These are phyloP conservation scores for Elsinoe necatrix DNA, from an alignment of 2,329 filamentous ascomycete genomes.

Conservation along the genomic window DNA sequence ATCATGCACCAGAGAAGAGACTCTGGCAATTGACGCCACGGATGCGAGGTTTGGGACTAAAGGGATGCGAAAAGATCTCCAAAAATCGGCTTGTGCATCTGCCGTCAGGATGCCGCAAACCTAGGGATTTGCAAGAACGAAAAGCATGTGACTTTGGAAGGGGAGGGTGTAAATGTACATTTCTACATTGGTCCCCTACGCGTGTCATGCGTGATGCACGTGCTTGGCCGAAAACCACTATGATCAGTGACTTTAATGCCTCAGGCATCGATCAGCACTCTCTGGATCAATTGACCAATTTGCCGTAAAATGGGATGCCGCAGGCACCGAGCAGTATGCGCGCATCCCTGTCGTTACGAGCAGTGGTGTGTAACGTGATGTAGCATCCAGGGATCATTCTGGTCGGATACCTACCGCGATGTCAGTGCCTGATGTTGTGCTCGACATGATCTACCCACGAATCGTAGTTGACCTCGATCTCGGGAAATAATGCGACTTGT, in stretches of 20 bases:
- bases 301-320: conserved; percentile 75
- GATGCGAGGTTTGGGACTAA: neutral
- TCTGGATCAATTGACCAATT: conserved; percentile 46
- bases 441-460: conserved; percentile 49
- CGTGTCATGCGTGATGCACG: neutral
- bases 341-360: conserved; percentile 76
- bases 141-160: neutral
- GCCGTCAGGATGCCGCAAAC: neutral
- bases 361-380: conserved; percentile 75
- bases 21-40: neutral
- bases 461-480: conserved; percentile 91
- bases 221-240: neutral
- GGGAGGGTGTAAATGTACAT: neutral
- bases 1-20: neutral
- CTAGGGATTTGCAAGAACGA: neutral
- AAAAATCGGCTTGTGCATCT: neutral
- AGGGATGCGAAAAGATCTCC: neutral
- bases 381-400: conserved; percentile 80
- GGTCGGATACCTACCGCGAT: conserved; percentile 49
- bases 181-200: neutral
- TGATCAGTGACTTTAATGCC: neutral
- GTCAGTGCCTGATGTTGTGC: conserved; percentile 9
- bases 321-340: conserved; percentile 63
- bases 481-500: conserved; percentile 76
- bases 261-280: neutral